Evolutionary conservation across 176 grass and related monocot genomes (phyloP).

Genomic region (Aegilops bicornis): DNA sequence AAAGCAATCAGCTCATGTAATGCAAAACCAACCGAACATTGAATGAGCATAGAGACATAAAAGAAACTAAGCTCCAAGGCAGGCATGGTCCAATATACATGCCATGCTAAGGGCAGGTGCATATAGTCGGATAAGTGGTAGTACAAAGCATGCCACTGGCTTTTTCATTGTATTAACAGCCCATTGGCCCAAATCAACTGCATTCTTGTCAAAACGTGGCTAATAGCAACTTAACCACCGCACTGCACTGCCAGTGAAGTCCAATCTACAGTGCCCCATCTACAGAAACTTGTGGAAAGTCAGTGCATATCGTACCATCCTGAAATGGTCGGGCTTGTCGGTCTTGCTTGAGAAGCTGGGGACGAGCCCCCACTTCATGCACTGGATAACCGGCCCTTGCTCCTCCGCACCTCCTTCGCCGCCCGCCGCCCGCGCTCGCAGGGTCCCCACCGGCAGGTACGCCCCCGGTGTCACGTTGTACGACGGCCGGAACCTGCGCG

Average conservation of each 20-base stretch:
- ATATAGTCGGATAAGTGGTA: background rate
- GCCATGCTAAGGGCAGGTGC: background rate
- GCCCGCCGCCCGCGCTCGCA: slow-evolving; percentile 4
- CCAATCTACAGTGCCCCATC: background rate
- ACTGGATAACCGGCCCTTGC: slow-evolving; percentile 52
- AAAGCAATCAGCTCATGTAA: slow-evolving; percentile 26
- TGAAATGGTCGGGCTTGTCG: slow-evolving; percentile 88
- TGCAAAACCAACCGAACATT: background rate
- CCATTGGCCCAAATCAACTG: background rate
- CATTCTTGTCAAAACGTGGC: background rate
- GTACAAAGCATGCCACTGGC: background rate
- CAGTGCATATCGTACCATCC: slow-evolving; percentile 51
- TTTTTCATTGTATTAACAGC: background rate
- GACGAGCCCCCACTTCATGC: slow-evolving; percentile 96
- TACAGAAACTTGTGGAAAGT: background rate
- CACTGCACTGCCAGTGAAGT: background rate
- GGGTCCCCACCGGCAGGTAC: slow-evolving; percentile 61
- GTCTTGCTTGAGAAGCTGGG: slow-evolving; percentile 86
- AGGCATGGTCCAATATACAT: background rate
- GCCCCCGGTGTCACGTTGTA: slow-evolving; percentile 76
- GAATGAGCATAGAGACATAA: background rate
- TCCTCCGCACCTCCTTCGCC: slow-evolving; percentile 9
- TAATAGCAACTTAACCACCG: background rate
- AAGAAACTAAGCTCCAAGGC: slow-evolving; percentile 6
- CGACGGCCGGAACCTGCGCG: slow-evolving; percentile 67